Base-by-base conservation (phyloP, 306 rosid species). In the Gastrolobium villosum region DNA sequence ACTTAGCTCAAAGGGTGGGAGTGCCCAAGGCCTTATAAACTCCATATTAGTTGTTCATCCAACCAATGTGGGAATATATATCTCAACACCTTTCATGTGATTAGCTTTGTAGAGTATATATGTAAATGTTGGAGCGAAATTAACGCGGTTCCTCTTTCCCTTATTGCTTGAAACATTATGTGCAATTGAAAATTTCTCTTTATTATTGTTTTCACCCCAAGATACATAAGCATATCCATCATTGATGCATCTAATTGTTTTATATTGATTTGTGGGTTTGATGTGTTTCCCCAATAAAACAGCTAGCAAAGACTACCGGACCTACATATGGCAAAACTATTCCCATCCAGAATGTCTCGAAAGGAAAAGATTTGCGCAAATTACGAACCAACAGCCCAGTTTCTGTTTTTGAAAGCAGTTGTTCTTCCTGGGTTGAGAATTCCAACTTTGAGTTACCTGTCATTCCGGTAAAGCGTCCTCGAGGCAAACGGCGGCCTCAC, bases 341-440 rank as follows among this genome's bases (percentile, higher is more conserved):
- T 73, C 49, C 59, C 10, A 66, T 31, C 48, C 78, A 64, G 48
- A 69, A 69, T 49, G 57, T 77, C 50, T 81, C 70, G 1, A 80
- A 82, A 37, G 57, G 64, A 26, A 87, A 86, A 61, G 75, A 64
- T 44, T 30, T 39, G 70, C 82, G 41, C 48, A 68, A 63, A 20
- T 78, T 80, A 69, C 88, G 72, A 10, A 86, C 85, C 81, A 74
- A 84, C 77, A 88, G 92, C 78, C 92, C 90, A 4, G 87, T 84
- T n/a, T 90, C 89, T 34, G 89, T 88, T 56, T 89, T 84, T 7
- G 93, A 91, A 79, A 85, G 87, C 82, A 84, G 81, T 65, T 78
- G 85, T 67, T 82, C 90, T 74, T 76, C 84, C 44, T 86, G 83
- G 4, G 85, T 77, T 30, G 86, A 84, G 75, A 83, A 87, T 75